Percentiles rank a stretch among this genome's conserved stretches.
phyloP scores from a whole-genome alignment of 148 eudicot species.

The Rhododendron simsii region DNA sequence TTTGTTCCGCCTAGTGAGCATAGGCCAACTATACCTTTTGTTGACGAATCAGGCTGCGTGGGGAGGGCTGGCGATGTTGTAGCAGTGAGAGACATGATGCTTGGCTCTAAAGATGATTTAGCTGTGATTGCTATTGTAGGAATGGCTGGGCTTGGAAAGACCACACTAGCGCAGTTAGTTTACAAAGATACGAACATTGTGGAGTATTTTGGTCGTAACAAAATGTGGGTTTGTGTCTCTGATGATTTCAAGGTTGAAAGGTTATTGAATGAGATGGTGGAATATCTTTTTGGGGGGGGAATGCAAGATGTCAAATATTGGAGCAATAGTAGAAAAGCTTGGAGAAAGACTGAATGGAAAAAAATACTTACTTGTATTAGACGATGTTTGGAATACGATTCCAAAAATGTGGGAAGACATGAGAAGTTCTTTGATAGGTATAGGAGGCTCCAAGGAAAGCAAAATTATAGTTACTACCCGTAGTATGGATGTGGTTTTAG shows the following conservation, averaged over 20 bases:
- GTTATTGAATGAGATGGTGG: slow-evolving; percentile 1
- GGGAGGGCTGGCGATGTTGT: slow-evolving; percentile 8
- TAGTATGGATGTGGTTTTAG: not conserved
- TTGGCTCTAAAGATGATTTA: not conserved
- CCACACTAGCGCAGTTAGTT: not conserved
- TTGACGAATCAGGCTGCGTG: not conserved
- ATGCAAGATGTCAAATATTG: not conserved
- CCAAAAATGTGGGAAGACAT: not conserved
- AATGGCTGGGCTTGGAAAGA: not conserved
- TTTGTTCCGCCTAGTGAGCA: not conserved
- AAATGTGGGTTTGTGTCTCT: not conserved
- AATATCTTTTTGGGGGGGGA: not conserved
- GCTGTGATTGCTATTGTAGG: not conserved
- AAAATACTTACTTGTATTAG: slow-evolving; percentile 16
- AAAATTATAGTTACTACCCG: slow-evolving; percentile 12
- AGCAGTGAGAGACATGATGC: not conserved
- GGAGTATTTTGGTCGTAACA: not conserved
- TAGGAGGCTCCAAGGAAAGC: not conserved
- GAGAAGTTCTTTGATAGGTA: not conserved
- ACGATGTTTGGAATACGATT: slow-evolving; percentile 13
- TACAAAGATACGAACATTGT: not conserved
- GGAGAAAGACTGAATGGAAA: not conserved
- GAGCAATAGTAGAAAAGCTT: not conserved
- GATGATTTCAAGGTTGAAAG: not conserved
- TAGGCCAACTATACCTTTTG: not conserved